phyloP scores from a whole-genome alignment of 768 basidiomycete genomes.

The Leccinum subgranulosum region DNA sequence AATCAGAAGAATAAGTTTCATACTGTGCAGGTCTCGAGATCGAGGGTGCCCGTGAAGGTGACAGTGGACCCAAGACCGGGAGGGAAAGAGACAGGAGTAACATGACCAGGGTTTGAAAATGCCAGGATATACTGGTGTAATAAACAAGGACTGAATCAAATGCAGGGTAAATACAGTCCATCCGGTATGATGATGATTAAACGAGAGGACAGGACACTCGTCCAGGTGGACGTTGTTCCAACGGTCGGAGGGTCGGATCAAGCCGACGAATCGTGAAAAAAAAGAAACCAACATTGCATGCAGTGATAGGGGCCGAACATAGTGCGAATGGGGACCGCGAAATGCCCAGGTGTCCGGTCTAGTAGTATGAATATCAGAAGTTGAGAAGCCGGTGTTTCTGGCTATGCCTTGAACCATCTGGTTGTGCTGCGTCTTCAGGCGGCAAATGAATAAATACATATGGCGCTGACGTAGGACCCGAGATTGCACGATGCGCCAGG shows the following conservation, averaged over 20 bases:
- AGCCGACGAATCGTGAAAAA: slow-evolving; percentile 1
- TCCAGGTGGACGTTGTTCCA: slow-evolving; percentile 24
- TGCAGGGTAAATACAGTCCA: slow-evolving; percentile 25
- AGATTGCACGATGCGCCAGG: slow-evolving; percentile 39
- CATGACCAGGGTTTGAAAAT: background rate
- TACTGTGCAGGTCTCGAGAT: background rate
- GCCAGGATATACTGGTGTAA: slow-evolving; percentile 12
- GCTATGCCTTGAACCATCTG: slow-evolving; percentile 3
- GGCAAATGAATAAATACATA: slow-evolving; percentile 7
- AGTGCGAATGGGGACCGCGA: background rate
- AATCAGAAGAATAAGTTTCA: background rate
- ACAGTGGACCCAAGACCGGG: background rate
- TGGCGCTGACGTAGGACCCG: slow-evolving; percentile 19
- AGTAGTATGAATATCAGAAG: slow-evolving; percentile 8
- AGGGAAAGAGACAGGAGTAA: slow-evolving; percentile 4
- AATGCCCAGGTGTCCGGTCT: background rate
- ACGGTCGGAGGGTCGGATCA: background rate
- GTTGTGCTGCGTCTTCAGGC: slow-evolving; percentile 1
- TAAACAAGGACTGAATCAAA: slow-evolving; percentile 14
- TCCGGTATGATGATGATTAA: slow-evolving; percentile 23
- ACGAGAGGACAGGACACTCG: slow-evolving; percentile 29
- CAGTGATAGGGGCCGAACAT: slow-evolving; percentile 1
- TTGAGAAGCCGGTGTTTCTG: slow-evolving; percentile 10
- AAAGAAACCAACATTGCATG: slow-evolving; percentile 5
- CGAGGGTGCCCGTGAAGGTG: background rate